Conservation (phyloP, 257 asterid genomes). For the Solanum corneliomulleri region DNA sequence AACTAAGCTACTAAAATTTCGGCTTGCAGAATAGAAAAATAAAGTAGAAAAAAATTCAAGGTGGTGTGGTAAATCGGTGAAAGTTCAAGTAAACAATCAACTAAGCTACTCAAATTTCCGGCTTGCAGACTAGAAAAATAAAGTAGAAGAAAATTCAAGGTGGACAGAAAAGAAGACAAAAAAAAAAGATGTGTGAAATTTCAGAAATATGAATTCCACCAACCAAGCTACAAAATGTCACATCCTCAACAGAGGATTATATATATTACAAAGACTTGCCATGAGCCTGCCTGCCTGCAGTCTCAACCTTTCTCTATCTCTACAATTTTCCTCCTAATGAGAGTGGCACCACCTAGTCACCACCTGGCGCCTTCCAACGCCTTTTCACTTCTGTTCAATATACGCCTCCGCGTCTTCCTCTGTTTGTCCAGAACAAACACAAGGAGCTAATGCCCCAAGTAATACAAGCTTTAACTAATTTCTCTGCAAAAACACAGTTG, state of each 20-base stretch:
- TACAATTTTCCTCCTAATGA: not conserved
- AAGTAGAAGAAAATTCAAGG: not conserved
- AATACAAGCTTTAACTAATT: not conserved
- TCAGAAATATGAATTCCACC: not conserved
- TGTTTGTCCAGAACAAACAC: not conserved
- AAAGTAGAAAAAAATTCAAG: not conserved
- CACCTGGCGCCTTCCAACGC: not conserved
- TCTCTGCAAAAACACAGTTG: not conserved
- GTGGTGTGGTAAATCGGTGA: rapidly evolving
- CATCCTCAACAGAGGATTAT: not conserved
- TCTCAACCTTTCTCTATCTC: not conserved
- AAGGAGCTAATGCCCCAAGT: not conserved
- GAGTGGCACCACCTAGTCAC: not conserved
- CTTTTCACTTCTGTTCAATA: not conserved
- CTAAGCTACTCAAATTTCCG: not conserved
- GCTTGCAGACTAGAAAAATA: rapidly evolving
- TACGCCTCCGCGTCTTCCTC: not conserved
- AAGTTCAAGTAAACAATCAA: rapidly evolving
- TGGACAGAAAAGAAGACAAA: not conserved
- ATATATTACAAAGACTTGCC: not conserved
- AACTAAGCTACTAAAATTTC: no score
- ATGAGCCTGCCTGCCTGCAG: not conserved
- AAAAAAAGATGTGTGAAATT: not conserved
- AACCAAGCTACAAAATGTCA: not conserved
- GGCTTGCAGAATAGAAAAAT: no score